Percentiles rank a stretch among this genome's conserved stretches.
These are phyloP conservation scores for Deinandra increscens DNA, from an alignment of 129 eudicot genomes.

Conservation along the genomic window DNA sequence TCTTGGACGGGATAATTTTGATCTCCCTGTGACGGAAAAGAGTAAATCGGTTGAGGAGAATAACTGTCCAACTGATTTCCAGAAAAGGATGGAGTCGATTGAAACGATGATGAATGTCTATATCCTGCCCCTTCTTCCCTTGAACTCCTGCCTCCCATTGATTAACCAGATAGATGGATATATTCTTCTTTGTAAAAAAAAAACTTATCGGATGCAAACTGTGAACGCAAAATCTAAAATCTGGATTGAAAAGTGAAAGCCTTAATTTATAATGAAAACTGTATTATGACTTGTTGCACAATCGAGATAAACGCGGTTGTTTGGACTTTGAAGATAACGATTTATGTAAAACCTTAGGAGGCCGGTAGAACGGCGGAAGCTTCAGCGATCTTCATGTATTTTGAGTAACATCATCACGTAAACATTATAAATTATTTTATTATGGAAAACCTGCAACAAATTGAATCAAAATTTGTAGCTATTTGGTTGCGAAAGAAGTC, in stretches of 20 bases:
- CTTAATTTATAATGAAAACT: conserved; percentile 1
- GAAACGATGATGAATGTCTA: conserved; percentile 42
- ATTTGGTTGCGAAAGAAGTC: not conserved
- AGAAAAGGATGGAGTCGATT: conserved; percentile 44
- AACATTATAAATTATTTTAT: too few species aligned
- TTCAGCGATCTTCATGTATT: conserved; percentile 12
- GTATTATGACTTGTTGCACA: conserved; percentile 13
- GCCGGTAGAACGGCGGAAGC: conserved; percentile 17
- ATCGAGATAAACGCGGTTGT: conserved; percentile 13
- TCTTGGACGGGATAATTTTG: conserved; percentile 42
- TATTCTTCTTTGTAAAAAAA: not conserved
- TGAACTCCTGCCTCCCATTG: conserved; percentile 70
- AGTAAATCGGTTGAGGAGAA: conserved; percentile 36
- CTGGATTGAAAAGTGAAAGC: conserved; percentile 6
- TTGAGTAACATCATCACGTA: too few species aligned
- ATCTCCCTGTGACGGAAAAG: conserved; percentile 30
- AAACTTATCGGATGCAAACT: conserved; percentile 5
- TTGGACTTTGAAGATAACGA: conserved; percentile 1
- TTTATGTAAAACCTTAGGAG: not conserved
- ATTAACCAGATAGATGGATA: conserved; percentile 9
- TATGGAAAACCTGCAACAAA: not conserved
- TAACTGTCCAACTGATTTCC: conserved; percentile 39
- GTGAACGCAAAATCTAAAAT: not conserved
- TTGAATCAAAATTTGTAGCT: conserved; percentile 19
- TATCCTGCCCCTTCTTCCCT: conserved; percentile 45